These are phyloP conservation scores for Kwoniella botswanensis DNA, from an alignment of 768 basidiomycete genomes.

Conservation along the genomic window DNA sequence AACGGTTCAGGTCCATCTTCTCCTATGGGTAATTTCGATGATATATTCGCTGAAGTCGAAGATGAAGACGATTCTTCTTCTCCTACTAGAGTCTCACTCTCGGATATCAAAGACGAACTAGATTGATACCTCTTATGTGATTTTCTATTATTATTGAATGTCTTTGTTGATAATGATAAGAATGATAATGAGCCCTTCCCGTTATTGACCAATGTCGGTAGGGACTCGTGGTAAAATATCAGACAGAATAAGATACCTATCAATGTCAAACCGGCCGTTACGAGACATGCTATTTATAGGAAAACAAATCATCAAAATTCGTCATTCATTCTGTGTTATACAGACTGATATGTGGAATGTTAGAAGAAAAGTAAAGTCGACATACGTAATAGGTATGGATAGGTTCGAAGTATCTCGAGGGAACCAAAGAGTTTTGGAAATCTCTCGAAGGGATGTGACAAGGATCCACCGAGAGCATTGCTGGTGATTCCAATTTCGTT, in stretches of 20 bases:
- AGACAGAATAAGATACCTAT: conserved; percentile 49
- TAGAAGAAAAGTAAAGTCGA: conserved; percentile 1
- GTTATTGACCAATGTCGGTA: conserved; percentile 26
- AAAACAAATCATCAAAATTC: conserved; percentile 4
- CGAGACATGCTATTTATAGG: conserved; percentile 44
- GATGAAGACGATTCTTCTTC: not conserved
- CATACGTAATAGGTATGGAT: conserved; percentile 52
- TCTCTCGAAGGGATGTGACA: conserved; percentile 55
- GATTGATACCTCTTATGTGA: conserved; percentile 28
- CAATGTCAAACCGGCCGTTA: conserved; percentile 41
- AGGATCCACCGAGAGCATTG: conserved; percentile 45
- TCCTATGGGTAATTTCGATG: conserved; percentile 11
- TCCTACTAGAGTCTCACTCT: conserved; percentile 48
- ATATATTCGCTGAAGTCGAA: not conserved
- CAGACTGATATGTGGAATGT: too few relatives aligned
- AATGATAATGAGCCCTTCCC: conserved; percentile 8
- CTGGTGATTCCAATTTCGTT: conserved; percentile 18
- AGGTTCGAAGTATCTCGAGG: conserved; percentile 30
- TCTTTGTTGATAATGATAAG: conserved; percentile 8
- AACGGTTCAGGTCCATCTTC: conserved; percentile 10
- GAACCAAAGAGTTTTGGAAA: conserved; percentile 46
- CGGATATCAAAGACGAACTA: conserved; percentile 30
- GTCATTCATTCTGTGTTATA: not conserved
- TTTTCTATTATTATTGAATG: not conserved
- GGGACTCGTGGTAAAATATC: conserved; percentile 48